Evolutionary conservation across 148 eudicot species (phyloP).

Genomic region (Persicaria maculosa): DNA sequence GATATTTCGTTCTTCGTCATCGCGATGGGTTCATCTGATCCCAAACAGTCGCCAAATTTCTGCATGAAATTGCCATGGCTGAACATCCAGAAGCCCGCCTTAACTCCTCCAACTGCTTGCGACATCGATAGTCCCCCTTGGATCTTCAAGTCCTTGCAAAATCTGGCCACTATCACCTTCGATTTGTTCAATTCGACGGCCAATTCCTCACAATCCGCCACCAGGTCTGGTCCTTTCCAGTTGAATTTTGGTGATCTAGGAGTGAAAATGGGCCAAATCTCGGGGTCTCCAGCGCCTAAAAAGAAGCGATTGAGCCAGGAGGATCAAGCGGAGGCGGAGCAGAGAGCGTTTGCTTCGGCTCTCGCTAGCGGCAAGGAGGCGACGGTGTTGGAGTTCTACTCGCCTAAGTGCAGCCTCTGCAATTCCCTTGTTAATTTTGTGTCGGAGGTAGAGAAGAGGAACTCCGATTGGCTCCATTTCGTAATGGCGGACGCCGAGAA

Average conservation of each 20-base stretch:
- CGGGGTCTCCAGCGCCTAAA: background rate
- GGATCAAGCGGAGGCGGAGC: conserved; percentile 88
- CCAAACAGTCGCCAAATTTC: conserved; percentile 20
- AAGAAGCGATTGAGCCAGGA: conserved; percentile 32
- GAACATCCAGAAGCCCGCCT: conserved; percentile 12
- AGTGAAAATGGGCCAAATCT: background rate
- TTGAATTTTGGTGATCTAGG: conserved; percentile 11
- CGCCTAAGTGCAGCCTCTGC: conserved; percentile 84
- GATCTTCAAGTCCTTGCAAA: conserved; percentile 66
- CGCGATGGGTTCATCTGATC: background rate
- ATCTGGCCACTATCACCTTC: conserved; percentile 32
- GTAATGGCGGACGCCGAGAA: conserved; percentile 97
- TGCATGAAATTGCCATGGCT: conserved; percentile 86
- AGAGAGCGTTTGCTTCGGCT: conserved; percentile 74
- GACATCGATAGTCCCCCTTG: conserved; percentile 62
- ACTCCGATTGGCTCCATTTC: conserved; percentile 73
- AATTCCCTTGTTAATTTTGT: conserved; percentile 76
- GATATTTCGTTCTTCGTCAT: background rate
- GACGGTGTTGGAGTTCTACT: conserved; percentile 74
- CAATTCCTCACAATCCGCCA: conserved; percentile 17
- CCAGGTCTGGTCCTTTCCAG: conserved; percentile 12
- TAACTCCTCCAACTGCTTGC: conserved; percentile 27
- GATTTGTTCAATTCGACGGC: conserved; percentile 31
- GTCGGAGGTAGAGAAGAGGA: conserved; percentile 60
- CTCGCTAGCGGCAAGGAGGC: conserved; percentile 71